Evolutionary conservation across 306 rosid species (phyloP).

Genomic region (Datisca glomerata): DNA sequence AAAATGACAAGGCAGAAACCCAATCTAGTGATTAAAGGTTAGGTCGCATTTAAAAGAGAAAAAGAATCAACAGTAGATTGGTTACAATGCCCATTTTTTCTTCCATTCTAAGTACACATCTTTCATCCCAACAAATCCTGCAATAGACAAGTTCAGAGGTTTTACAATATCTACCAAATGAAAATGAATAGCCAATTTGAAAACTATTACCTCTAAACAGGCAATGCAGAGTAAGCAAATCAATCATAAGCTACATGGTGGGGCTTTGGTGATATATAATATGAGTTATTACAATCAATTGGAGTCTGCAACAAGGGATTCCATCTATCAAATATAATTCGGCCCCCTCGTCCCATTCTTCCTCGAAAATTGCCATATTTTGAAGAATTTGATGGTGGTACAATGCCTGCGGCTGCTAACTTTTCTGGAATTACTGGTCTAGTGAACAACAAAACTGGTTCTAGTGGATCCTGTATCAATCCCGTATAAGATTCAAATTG

Average conservation of each 20-base stretch:
- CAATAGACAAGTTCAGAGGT: too few relatives aligned
- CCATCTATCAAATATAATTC: slow-evolving; percentile 85
- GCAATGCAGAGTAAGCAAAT: slow-evolving; percentile 9
- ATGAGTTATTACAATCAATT: slow-evolving; percentile 68
- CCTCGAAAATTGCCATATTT: slow-evolving; percentile 57
- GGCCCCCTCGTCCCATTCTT: slow-evolving; percentile 92
- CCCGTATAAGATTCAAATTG: too few relatives aligned
- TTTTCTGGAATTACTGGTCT: slow-evolving; percentile 87
- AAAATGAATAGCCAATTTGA: too few relatives aligned
- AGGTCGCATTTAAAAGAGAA: too few relatives aligned
- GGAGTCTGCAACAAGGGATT: slow-evolving; percentile 80
- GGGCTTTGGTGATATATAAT: slow-evolving; percentile 68
- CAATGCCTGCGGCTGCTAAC: slow-evolving; percentile 71
- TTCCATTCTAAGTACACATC: too few relatives aligned
- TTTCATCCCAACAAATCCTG: too few relatives aligned
- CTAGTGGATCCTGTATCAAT: slow-evolving; percentile 84
- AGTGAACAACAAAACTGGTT: slow-evolving; percentile 80
- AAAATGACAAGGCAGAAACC: too few relatives aligned
- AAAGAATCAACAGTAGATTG: too few relatives aligned
- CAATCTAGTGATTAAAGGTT: too few relatives aligned
- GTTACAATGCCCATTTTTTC: too few relatives aligned
- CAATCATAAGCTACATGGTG: slow-evolving; percentile 56
- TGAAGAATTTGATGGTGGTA: slow-evolving; percentile 48
- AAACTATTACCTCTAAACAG: background rate
- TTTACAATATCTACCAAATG: too few relatives aligned